Percentiles rank a stretch among this genome's conserved stretches.
Conservation (phyloP, 805 yeast genomes). For the Candida lessepsii region DNA sequence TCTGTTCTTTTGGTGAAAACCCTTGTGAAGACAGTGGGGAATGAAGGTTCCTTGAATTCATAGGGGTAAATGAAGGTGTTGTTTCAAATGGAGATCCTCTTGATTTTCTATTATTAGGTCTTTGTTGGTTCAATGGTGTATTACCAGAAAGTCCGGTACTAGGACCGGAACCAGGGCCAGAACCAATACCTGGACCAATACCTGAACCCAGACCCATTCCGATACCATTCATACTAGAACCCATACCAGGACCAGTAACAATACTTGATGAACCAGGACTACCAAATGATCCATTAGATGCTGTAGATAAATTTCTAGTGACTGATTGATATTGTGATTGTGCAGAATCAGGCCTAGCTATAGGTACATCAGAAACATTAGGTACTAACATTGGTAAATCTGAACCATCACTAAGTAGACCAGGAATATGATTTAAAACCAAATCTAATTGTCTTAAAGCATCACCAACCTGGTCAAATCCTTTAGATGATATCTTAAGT, state of each 20-base stretch:
- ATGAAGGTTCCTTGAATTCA: constrained; percentile 1
- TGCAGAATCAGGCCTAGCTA: constrained; percentile 16
- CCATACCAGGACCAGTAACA: too few species aligned
- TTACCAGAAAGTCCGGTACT: too few species aligned
- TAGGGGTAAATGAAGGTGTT: neutral
- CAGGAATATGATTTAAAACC: constrained; percentile 74
- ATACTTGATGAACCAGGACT: constrained; percentile 8
- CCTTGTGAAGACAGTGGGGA: constrained; percentile 11
- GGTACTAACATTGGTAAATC: constrained; percentile 40
- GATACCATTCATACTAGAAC: neutral
- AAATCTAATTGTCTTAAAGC: constrained; percentile 73
- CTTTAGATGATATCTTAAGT: constrained; percentile 68
- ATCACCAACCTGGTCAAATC: constrained; percentile 73
- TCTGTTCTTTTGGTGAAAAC: constrained; percentile 9
- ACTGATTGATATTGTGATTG: constrained; percentile 13
- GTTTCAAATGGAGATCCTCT: constrained; percentile 3
- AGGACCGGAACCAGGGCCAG: too few species aligned
- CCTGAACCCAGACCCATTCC: too few species aligned
- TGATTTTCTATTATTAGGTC: neutral
- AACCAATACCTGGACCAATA: too few species aligned
- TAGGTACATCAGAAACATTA: constrained; percentile 24
- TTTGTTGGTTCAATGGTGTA: too few species aligned
- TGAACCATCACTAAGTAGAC: constrained; percentile 44
- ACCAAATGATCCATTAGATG: constrained; percentile 9
- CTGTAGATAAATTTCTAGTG: constrained; percentile 4